These are phyloP conservation scores for Bocquillonia castaneifolia DNA, from an alignment of 441 rosid species.

Conservation along the genomic window DNA sequence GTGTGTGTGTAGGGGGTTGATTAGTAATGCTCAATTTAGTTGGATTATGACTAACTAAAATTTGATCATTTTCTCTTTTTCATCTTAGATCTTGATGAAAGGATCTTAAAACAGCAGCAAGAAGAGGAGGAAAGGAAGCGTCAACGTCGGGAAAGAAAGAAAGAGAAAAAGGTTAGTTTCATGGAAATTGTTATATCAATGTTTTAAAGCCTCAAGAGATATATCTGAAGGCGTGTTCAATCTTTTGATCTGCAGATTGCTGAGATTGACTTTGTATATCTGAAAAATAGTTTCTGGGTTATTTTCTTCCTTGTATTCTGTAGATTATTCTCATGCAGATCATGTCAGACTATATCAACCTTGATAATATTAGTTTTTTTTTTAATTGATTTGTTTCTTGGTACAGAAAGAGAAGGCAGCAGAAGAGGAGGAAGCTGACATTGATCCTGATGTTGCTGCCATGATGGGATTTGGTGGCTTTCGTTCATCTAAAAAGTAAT, in stretches of 20 bases:
- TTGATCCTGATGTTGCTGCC: constrained; percentile 87
- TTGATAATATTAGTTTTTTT: background rate
- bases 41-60: background rate
- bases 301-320: background rate
- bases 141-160: constrained; percentile 72
- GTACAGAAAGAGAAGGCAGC: constrained; percentile 73
- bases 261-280: background rate
- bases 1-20: background rate
- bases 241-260: background rate
- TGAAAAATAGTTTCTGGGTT: background rate
- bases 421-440: constrained; percentile 79
- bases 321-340: background rate
- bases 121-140: constrained; percentile 84
- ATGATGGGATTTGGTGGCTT: constrained; percentile 98
- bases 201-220: background rate
- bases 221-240: background rate
- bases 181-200: background rate
- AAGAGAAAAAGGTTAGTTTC: constrained; percentile 78
- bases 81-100: constrained; percentile 73
- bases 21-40: constrained; percentile 1
- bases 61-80: background rate
- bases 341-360: background rate
- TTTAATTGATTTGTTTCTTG: constrained; percentile 11
- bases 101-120: constrained; percentile 76
- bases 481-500: constrained; percentile 66